A percentile compares a stretch with the other conserved stretches of the same genome.
Conservation (phyloP, 2,329 filamentous ascomycete species). For the Sarocladium brachiariae region DNA sequence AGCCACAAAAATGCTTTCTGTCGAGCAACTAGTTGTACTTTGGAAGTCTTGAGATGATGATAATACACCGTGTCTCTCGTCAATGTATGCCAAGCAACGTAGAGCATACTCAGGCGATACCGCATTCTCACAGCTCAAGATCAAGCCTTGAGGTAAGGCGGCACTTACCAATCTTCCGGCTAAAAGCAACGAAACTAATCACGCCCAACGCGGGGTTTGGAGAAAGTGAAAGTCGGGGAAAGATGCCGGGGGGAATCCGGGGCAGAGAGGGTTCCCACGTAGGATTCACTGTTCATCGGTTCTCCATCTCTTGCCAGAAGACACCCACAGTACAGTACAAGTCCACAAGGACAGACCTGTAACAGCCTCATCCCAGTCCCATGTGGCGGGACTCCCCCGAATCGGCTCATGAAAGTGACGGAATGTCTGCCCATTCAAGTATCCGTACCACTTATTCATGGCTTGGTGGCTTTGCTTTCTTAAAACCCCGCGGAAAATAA, state of each 20-base stretch:
- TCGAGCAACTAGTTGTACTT: neutral
- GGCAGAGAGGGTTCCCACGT: neutral
- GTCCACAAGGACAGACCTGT: no score
- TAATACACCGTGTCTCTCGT: no score
- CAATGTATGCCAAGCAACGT: no score
- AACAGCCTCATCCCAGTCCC: no score
- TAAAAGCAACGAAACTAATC: neutral
- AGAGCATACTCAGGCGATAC: no score
- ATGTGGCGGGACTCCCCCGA: no score
- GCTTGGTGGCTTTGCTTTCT: neutral
- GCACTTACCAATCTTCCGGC: neutral
- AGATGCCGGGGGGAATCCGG: neutral
- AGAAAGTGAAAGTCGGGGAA: neutral
- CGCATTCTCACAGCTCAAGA: neutral
- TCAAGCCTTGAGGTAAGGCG: neutral
- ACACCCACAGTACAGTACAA: no score
- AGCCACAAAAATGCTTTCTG: neutral
- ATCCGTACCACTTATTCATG: neutral
- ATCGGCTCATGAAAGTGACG: no score
- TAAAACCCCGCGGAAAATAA: neutral
- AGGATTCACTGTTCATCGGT: no score
- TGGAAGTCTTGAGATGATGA: no score
- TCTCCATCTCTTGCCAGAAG: no score
- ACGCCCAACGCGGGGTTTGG: neutral
- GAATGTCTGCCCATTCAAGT: neutral